Base-by-base conservation (phyloP, 176 grass and related monocot species). In the Phoenix dactylifera region DNA sequence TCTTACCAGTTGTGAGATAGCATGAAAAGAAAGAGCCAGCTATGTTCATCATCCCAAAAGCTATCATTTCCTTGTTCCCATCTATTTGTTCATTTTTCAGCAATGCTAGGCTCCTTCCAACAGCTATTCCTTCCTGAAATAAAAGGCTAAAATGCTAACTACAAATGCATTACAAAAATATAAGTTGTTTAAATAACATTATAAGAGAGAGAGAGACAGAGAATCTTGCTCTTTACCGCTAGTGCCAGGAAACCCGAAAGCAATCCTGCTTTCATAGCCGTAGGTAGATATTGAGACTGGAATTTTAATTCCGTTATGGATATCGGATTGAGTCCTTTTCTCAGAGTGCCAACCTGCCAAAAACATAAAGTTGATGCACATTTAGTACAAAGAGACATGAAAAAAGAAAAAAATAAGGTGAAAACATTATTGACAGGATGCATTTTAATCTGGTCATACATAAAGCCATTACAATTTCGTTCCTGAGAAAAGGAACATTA, bases 51-150 rank as follows among this genome's bases (percentile, higher is more conserved):
- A 88, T 72, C 61, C 93, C 93, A 35, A 78, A 98, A 25, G 93
- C 87, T 52, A 98, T 80, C 93, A 98, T 98, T 81, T 98, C 93
- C 72, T 98, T 98, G 61, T 98, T 98, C 3, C 93, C 93, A 56
- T 98, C 93, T 51, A 83, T 87, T 67, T 98, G 93, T 60, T 98
- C 93, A 64, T 92, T 80, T 70, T 98, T 98, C 32, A 98, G 54
- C 79, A 92, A 26, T 18, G 84, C 93, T 62, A 98, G 62, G 66
- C 93, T 98, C 54, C 93, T 78, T 1, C 87, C 93, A 1, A 92
- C 93, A 10, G 93, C 93, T 63, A 98, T 92, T 28, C 93, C 93
- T 86, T 98, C 87, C 93, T 97, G 77, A 58, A 66, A 73, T 61
- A 23, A 76, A 18, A 28, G 3, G 4, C 5, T 23, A 4, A 16